Conservation (phyloP, 768 basidiomycete species). For the Candolleomyces eurysporus region DNA sequence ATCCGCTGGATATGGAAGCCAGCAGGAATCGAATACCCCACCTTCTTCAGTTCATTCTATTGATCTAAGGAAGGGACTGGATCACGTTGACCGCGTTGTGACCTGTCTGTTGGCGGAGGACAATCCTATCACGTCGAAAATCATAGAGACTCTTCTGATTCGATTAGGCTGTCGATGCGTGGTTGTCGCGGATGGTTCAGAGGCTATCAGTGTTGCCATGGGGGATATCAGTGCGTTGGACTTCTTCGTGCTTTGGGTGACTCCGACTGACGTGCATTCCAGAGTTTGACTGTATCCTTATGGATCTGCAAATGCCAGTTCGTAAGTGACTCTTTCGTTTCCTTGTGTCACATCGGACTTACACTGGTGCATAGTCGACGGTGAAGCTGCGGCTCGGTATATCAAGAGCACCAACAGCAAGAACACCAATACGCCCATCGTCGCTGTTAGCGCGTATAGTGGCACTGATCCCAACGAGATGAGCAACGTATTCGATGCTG, state of each 20-base stretch:
- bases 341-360: constrained; percentile 1
- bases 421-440: constrained; percentile 90
- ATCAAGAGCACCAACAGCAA: constrained; percentile 97
- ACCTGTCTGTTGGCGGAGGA: constrained; percentile 95
- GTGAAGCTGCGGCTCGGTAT: constrained; percentile 94
- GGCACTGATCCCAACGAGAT: constrained; percentile 62
- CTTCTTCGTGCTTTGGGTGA: constrained; percentile 4
- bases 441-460: constrained; percentile 88
- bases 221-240: constrained; percentile 87
- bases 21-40: constrained; percentile 64
- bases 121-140: constrained; percentile 97
- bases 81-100: constrained; percentile 83
- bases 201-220: constrained; percentile 96
- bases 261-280: constrained; percentile 21
- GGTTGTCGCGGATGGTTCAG: constrained; percentile 93
- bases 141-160: constrained; percentile 91
- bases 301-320: constrained; percentile 95
- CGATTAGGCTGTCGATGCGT: constrained; percentile 94
- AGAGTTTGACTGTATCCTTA: constrained; percentile 96
- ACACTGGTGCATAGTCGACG: constrained; percentile 61
- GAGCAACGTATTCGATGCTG: constrained; percentile 74
- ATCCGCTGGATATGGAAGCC: constrained; percentile 51
- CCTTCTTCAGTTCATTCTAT: constrained; percentile 86
- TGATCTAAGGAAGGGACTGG: constrained; percentile 72
- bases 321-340: constrained; percentile 44